A percentile compares a stretch with the other conserved stretches of the same genome.
These are phyloP conservation scores for Actinomortierella ambigua DNA, from an alignment of 371 early-diverging fungal genomes.

Conservation along the genomic window DNA sequence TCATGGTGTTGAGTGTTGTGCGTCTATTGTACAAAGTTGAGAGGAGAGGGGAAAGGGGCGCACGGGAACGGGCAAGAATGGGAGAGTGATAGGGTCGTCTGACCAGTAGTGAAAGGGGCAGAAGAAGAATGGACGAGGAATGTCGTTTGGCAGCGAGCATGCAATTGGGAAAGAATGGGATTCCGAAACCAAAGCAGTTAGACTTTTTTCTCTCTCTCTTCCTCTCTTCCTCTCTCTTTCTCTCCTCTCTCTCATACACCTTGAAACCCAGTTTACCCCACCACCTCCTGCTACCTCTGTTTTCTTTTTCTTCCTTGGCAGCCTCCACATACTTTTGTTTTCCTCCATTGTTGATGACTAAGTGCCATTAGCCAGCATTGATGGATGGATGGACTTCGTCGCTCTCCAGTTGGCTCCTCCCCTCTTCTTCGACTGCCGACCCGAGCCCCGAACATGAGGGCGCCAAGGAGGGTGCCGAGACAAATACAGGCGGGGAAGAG, in stretches of 20 bases:
- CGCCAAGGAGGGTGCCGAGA: too few species aligned
- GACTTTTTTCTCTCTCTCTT: conserved; percentile 5
- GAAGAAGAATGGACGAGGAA: background rate
- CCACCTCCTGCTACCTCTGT: background rate
- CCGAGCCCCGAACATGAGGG: too few species aligned
- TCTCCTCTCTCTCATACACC: conserved; percentile 1
- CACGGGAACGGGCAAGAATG: background rate
- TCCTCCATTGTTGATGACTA: background rate
- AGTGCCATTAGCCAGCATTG: background rate
- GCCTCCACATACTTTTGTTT: background rate
- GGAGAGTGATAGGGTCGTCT: background rate
- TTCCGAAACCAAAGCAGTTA: background rate
- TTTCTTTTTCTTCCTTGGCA: background rate
- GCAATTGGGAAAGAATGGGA: conserved; percentile 7
- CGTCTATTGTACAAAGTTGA: conserved; percentile 3
- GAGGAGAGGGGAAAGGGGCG: too few species aligned
- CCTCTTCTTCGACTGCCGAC: background rate
- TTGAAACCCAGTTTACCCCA: conserved; percentile 5
- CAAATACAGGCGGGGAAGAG: too few species aligned
- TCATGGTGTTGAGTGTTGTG: conserved; percentile 11
- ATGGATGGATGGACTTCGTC: conserved; percentile 34
- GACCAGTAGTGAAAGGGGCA: background rate
- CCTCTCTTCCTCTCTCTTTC: conserved; percentile 8
- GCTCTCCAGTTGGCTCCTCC: conserved; percentile 25
- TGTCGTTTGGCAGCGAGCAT: background rate